A percentile compares a stretch with the other conserved stretches of the same genome.
phyloP scores from a whole-genome alignment of 768 basidiomycete genomes.

The Lactifluus piperatus region DNA sequence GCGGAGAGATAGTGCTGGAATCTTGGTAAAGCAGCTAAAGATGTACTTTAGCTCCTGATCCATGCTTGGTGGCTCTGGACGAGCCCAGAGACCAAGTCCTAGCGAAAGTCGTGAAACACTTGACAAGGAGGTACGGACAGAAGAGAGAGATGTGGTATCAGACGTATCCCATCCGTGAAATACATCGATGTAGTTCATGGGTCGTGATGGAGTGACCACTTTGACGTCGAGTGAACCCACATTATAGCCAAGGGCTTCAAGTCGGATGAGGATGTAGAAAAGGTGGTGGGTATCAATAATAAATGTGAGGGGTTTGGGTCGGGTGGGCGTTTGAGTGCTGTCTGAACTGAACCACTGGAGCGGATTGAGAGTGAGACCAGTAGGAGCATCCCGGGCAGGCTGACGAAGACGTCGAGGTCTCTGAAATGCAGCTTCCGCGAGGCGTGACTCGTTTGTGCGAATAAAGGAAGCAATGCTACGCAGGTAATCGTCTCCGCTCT shows the following conservation, averaged over 20 bases:
- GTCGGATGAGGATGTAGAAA: conserved; percentile 80
- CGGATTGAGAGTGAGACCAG: conserved; percentile 44
- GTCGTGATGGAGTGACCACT: conserved; percentile 63
- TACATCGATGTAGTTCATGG: conserved; percentile 65
- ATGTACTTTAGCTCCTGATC: conserved; percentile 77
- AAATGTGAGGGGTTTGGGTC: conserved; percentile 52
- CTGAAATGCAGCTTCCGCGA: conserved; percentile 54
- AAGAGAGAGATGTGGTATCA: conserved; percentile 65
- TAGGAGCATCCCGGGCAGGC: conserved; percentile 25
- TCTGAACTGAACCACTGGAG: conserved; percentile 47
- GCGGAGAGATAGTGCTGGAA: conserved; percentile 66
- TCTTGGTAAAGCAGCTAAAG: conserved; percentile 84
- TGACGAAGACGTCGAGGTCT: conserved; percentile 39
- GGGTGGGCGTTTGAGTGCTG: conserved; percentile 26
- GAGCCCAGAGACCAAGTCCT: conserved; percentile 65
- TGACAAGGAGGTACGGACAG: conserved; percentile 69
- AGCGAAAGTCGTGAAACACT: conserved; percentile 69
- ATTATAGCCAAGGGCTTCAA: conserved; percentile 71
- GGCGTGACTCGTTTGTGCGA: conserved; percentile 57
- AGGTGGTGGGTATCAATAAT: conserved; percentile 73
- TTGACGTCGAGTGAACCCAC: conserved; percentile 76
- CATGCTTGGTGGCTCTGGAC: conserved; percentile 45
- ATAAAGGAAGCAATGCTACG: conserved; percentile 63
- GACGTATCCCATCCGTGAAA: conserved; percentile 50
- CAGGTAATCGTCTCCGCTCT: conserved; percentile 70